These are phyloP conservation scores for Biscutella laevigata DNA, from an alignment of 441 rosid genomes.

Conservation along the genomic window DNA sequence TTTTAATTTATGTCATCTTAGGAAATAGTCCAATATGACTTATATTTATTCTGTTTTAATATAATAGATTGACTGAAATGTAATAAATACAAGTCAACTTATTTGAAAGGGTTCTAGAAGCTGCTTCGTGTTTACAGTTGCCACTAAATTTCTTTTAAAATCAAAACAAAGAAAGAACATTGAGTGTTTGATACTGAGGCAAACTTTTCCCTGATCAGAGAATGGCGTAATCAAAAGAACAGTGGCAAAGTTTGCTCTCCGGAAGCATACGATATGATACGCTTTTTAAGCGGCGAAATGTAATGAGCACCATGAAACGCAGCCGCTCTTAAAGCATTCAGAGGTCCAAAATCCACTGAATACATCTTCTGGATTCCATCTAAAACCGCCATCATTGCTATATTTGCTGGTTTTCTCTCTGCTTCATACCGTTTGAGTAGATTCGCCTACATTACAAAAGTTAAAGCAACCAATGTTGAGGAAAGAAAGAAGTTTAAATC, in stretches of 20 bases:
- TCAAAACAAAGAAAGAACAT: background rate
- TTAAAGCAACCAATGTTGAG: background rate
- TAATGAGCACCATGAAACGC: conserved; percentile 74
- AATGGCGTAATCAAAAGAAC: background rate
- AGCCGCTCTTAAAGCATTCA: conserved; percentile 72
- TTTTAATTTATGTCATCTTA: no score
- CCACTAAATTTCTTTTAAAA: background rate
- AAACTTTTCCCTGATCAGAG: no score
- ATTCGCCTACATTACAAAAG: conserved; percentile 33
- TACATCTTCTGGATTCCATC: conserved; percentile 90
- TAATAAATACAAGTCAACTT: background rate
- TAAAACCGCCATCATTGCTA: conserved; percentile 80
- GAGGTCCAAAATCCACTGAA: conserved; percentile 71
- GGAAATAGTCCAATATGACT: no score
- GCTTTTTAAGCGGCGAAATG: conserved; percentile 69
- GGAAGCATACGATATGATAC: conserved; percentile 75
- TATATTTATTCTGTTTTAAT: no score
- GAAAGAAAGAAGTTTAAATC: conserved; percentile 40
- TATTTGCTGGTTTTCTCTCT: conserved; percentile 73
- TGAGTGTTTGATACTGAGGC: background rate
- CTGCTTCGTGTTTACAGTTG: background rate
- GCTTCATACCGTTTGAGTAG: conserved; percentile 65
- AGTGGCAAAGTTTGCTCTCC: conserved; percentile 60
- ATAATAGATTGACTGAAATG: background rate
- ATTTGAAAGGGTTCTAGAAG: background rate